These are phyloP conservation scores for Rutstroemia sp. DNA, from an alignment of 2,329 filamentous ascomycete genomes.

Conservation along the genomic window DNA sequence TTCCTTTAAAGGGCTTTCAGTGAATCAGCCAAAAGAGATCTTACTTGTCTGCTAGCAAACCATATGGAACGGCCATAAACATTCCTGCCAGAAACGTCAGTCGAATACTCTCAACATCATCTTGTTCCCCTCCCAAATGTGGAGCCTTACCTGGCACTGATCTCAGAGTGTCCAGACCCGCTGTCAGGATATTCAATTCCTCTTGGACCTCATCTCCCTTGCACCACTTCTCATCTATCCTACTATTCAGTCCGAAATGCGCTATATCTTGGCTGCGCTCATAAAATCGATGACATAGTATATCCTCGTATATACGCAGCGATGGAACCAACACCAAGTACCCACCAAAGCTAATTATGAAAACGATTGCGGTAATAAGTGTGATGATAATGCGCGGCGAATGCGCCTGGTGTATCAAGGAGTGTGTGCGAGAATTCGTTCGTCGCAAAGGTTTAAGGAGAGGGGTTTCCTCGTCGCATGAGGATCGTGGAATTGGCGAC, in stretches of 20 bases:
- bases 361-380: conserved; percentile 28
- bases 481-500: neutral
- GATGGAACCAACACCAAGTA: conserved; percentile 30
- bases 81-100: conserved; percentile 20
- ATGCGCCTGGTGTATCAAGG: conserved; percentile 8
- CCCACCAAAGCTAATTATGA: conserved; percentile 26
- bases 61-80: conserved; percentile 33
- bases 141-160: conserved; percentile 26
- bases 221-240: conserved; percentile 33
- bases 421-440: neutral
- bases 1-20: neutral
- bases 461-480: conserved; percentile 6
- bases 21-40: neutral
- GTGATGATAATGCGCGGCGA: conserved; percentile 27
- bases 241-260: conserved; percentile 17
- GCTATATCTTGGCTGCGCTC: conserved; percentile 17
- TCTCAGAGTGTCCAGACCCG: conserved; percentile 26
- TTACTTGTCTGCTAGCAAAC: conserved; percentile 32
- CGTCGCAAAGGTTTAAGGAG: conserved; percentile 3
- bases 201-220: conserved; percentile 33
- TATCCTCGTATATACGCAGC: conserved; percentile 33
- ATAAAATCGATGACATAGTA: conserved; percentile 34
- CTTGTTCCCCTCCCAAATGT: neutral
- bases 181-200: conserved; percentile 31
- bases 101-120: neutral